Conservation (phyloP, 169 alveolate genomes). For the Plasmodium vinckei region DNA sequence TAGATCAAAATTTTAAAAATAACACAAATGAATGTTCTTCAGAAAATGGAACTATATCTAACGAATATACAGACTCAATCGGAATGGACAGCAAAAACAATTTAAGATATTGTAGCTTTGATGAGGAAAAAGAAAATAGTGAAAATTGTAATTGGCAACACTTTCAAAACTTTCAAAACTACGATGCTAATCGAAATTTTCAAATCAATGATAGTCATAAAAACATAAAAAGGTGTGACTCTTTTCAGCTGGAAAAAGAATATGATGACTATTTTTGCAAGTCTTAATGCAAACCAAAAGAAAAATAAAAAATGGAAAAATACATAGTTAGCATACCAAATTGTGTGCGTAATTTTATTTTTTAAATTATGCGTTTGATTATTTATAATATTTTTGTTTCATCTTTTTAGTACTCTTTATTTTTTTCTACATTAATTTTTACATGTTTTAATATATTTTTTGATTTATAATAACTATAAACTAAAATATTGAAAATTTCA, state of each 20-base stretch:
- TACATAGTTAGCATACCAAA: no score
- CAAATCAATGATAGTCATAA: constrained; percentile 1
- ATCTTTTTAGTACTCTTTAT: no score
- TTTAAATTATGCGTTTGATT: no score
- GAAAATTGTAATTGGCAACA: constrained; percentile 2
- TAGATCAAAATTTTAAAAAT: not conserved
- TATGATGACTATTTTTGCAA: constrained; percentile 39
- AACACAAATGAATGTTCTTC: constrained; percentile 4
- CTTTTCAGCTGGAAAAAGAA: constrained; percentile 34
- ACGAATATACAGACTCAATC: not conserved
- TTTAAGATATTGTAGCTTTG: not conserved
- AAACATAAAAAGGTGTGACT: not conserved
- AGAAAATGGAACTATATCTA: constrained; percentile 2
- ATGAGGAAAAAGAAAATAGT: not conserved
- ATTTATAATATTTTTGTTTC: no score
- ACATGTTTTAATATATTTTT: no score
- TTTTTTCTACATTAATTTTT: no score
- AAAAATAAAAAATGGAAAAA: not conserved
- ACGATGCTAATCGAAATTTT: constrained; percentile 5
- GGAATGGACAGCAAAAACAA: not conserved
- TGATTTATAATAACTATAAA: no score
- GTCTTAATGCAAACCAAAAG: not conserved
- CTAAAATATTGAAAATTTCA: no score
- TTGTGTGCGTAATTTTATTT: no score
- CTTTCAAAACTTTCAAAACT: not conserved